Evolutionary conservation across 1,284 basidiomycete species (phyloP), one percentile per base, ranked within the genome.

Genomic region (Cutaneotrichosporon daszewskae): DNA sequence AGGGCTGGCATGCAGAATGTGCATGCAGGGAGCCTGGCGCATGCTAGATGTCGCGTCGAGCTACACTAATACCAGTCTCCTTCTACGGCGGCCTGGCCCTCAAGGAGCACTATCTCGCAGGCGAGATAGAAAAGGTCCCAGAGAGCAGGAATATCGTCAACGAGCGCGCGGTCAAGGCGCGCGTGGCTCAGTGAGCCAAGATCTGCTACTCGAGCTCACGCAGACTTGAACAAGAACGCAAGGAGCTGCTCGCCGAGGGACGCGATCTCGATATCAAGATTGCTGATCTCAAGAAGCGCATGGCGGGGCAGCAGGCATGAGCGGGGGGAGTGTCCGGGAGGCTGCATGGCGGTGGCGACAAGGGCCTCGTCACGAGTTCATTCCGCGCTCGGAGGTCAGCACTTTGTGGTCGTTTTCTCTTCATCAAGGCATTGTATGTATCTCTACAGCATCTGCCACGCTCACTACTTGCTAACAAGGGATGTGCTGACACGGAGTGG

Each of bases 201-300:
- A 17, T 23, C 31, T 19, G 11, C 3, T 9, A 11, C 4, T 28
- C 24, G 17, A 25, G 14, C 31, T 43, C 5, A 32, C 36, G 12
- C 41, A 65, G 62, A 31, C 45, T 65, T 3, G 56, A 60, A 35
- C 54, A 56, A 31, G 61, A 63, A 49, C 53, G 60, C 27, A 54
- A 57, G 28, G 58, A 57, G 32, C 46, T 65, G 26, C 22, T 60
- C 28, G 42, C 45, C 29, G 59, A 63, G 33, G 50, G 51, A 2
- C 25, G 45, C 31, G 47, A 53, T 14, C 40, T 65, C 7, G 58
- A 63, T 38, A 29, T 26, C 7, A 63, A 65, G 37, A 57, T 65
- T 14, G 36, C 24, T 11, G 47, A 58, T 16, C 26, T 56, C 27
- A 40, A 40, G 28, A 26, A 23, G 25, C 32, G 32, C 11, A n/a